Conservation (phyloP, 306 rosid genomes). For the Astragalus membranaceus region DNA sequence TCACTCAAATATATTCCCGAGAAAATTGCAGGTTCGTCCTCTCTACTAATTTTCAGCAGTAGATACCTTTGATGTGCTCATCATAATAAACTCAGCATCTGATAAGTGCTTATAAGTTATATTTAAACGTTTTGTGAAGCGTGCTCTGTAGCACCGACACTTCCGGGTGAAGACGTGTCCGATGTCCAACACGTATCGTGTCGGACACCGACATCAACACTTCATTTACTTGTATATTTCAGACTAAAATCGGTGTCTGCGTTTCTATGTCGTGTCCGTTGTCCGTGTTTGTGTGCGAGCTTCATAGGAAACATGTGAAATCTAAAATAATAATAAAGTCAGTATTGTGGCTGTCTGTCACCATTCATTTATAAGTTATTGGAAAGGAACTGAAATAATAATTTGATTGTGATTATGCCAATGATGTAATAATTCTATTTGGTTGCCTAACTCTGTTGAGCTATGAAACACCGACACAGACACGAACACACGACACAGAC, state of each 20-base stretch:
- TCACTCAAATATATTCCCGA: constrained; percentile 79
- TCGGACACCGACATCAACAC: too few species aligned
- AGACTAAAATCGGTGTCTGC: too few species aligned
- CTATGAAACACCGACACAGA: too few species aligned
- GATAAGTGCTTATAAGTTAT: not conserved
- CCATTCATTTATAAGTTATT: constrained; percentile 11
- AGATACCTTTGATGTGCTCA: not conserved
- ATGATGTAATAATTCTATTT: not conserved
- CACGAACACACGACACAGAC: too few species aligned
- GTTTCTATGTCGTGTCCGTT: too few species aligned
- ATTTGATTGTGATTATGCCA: not conserved
- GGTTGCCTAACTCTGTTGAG: constrained; percentile 4
- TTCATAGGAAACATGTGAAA: not conserved
- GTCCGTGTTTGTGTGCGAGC: too few species aligned
- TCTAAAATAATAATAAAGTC: not conserved
- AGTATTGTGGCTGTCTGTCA: not conserved
- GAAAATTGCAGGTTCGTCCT: constrained; percentile 67
- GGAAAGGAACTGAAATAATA: not conserved
- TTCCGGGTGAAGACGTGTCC: too few species aligned
- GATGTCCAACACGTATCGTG: too few species aligned
- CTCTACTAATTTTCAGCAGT: not conserved
- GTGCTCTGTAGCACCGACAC: too few species aligned
- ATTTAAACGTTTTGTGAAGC: constrained; percentile 2
- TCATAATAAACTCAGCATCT: constrained; percentile 2
- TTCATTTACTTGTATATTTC: too few species aligned